Conservation (phyloP, 129 eudicot species). For the Ambrosia trifida region DNA sequence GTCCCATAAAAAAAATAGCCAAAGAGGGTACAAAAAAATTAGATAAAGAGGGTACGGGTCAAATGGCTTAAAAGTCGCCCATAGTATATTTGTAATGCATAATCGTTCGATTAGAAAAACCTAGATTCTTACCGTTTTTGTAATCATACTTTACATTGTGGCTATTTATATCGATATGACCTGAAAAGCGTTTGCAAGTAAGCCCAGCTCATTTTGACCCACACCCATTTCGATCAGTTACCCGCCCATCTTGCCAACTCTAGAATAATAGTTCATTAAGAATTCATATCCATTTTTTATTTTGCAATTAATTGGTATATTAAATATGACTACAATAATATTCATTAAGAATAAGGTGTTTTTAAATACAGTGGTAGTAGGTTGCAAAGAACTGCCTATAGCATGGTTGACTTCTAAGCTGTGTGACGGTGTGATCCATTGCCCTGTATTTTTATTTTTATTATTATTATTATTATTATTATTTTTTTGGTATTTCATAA, state of each 20-base stretch:
- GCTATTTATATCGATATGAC: background rate
- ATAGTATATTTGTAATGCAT: background rate
- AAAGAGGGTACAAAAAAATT: background rate
- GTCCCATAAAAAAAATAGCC: too few relatives aligned
- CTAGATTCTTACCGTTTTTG: background rate
- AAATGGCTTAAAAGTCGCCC: background rate
- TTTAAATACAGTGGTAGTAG: background rate
- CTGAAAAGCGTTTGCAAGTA: background rate
- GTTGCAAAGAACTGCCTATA: background rate
- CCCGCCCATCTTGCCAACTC: background rate
- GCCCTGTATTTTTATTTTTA: background rate
- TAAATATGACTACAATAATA: background rate
- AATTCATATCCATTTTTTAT: too few relatives aligned
- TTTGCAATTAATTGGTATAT: too few relatives aligned
- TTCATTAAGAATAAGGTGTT: background rate
- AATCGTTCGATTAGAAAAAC: background rate
- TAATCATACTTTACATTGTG: background rate
- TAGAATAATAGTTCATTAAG: background rate
- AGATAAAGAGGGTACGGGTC: background rate
- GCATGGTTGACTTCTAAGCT: background rate
- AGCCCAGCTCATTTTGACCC: background rate
- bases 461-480: too few relatives aligned
- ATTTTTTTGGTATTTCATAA: background rate
- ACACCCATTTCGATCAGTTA: background rate
- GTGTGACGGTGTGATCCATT: background rate